Conservation (phyloP, 1,284 basidiomycete species). For the Cutaneotrichosporon sp. region DNA sequence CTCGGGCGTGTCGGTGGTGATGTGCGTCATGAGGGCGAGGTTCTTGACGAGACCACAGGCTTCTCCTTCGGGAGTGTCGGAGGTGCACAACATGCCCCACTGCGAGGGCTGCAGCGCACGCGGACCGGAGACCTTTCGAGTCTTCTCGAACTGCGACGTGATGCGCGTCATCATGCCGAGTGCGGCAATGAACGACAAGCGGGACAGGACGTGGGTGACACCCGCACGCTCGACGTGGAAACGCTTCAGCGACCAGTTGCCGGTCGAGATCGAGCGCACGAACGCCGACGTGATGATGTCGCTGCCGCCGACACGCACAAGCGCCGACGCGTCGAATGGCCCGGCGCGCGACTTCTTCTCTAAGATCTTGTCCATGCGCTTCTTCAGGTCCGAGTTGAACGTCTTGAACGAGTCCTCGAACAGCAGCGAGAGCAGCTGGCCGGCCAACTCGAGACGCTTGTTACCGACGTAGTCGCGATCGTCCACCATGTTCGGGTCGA, state of each 20-base stretch:
- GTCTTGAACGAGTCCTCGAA: constrained; percentile 99
- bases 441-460: constrained; percentile 96
- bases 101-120: constrained; percentile 96
- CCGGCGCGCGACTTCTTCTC: constrained; percentile 94
- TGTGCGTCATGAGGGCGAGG: constrained; percentile 98
- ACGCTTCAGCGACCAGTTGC: constrained; percentile 98
- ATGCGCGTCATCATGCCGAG: constrained; percentile 99
- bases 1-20: constrained; percentile 98
- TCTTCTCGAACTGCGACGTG: constrained; percentile 99
- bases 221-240: constrained; percentile 99
- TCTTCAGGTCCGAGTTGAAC: constrained; percentile 95
- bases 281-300: constrained; percentile 97
- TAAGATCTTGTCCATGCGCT: constrained; percentile 94
- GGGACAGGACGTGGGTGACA: constrained; percentile 95
- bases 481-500: constrained; percentile 95
- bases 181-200: constrained; percentile 94
- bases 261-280: constrained; percentile 96
- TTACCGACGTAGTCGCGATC: constrained; percentile 99
- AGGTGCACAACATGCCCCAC: constrained; percentile 99
- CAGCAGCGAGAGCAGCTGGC: constrained; percentile 89
- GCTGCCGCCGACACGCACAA: constrained; percentile 58
- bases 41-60: constrained; percentile 99
- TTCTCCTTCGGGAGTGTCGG: constrained; percentile 99
- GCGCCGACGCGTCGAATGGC: constrained; percentile 81
- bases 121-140: constrained; percentile 96